These are phyloP conservation scores for Penicillium brevicompactum DNA, from an alignment of 2,329 filamentous ascomycete species.

Conservation along the genomic window DNA sequence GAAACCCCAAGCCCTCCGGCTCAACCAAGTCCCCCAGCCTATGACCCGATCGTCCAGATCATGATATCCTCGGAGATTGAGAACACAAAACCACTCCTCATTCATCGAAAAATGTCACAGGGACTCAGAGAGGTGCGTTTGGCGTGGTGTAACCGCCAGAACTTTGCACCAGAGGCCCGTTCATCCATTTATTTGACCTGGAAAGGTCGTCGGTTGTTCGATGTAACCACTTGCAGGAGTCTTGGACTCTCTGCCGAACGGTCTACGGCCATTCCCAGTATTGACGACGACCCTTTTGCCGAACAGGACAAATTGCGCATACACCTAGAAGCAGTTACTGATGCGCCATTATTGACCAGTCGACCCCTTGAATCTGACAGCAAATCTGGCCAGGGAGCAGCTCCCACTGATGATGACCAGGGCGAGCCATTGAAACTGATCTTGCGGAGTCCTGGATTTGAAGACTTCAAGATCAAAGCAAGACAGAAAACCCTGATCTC, in stretches of 20 bases:
- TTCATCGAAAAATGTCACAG: conserved; percentile 68
- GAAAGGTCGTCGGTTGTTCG: conserved; percentile 71
- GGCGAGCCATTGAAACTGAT: conserved; percentile 48
- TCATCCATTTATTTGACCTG: conserved; percentile 75
- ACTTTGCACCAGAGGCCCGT: conserved; percentile 51
- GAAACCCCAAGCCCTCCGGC: neutral
- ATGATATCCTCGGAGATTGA: conserved; percentile 70
- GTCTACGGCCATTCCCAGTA: conserved; percentile 34
- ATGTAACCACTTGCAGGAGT: conserved; percentile 71
- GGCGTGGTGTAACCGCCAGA: conserved; percentile 69
- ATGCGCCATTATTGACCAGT: conserved; percentile 56
- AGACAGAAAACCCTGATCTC: conserved; percentile 57
- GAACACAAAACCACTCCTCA: conserved; percentile 61
- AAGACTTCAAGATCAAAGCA: conserved; percentile 54
- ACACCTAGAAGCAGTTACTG: conserved; percentile 77
- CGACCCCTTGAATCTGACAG: conserved; percentile 9
- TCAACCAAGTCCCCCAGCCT: conserved; percentile 1
- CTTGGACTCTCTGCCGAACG: conserved; percentile 61
- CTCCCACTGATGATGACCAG: conserved; percentile 20
- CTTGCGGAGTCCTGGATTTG: conserved; percentile 54
- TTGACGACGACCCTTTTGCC: conserved; percentile 50
- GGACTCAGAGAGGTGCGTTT: conserved; percentile 66
- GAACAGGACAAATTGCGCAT: conserved; percentile 60
- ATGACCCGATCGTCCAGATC: conserved; percentile 61
- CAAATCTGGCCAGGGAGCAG: neutral